Conservation (phyloP, 305 asterid species). For the Striga hermonthica region DNA sequence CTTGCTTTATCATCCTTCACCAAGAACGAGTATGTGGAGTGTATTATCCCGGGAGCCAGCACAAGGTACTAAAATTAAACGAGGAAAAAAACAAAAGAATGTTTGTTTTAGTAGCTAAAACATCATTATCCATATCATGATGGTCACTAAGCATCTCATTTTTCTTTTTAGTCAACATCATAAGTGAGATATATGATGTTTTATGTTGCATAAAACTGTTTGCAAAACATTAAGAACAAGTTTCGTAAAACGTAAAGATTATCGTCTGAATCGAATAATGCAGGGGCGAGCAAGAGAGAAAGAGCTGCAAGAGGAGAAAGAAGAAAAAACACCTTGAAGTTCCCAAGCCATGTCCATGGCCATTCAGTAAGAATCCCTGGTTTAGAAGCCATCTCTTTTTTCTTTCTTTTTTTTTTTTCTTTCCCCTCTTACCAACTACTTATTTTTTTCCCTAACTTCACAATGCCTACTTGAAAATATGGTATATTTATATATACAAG, state of each 20-base stretch:
- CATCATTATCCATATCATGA: too few relatives aligned
- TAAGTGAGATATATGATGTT: too few relatives aligned
- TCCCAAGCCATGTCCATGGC: constrained; percentile 73
- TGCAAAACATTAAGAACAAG: too few relatives aligned
- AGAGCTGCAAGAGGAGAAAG: not conserved
- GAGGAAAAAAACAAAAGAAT: not conserved
- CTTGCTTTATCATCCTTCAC: constrained; percentile 40
- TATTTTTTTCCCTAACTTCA: not conserved
- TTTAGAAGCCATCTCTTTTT: constrained; percentile 69
- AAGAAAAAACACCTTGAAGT: constrained; percentile 45
- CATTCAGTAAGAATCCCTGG: constrained; percentile 74
- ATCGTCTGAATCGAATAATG: too few relatives aligned
- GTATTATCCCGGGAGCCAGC: constrained; percentile 63
- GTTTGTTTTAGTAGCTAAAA: not conserved
- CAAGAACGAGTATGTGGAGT: constrained; percentile 45
- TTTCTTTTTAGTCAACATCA: not conserved
- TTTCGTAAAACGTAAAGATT: too few relatives aligned
- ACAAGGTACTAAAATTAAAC: constrained; percentile 49
- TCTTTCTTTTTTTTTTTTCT: not conserved
- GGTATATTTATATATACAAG: not conserved
- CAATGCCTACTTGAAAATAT: not conserved
- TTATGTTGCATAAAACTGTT: not conserved
- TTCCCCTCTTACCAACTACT: not conserved
- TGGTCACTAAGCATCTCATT: not conserved
- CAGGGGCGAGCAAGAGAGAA: not conserved